These are phyloP conservation scores for Colletotrichum eremochloae DNA, from an alignment of 2,329 filamentous ascomycete genomes.

Conservation along the genomic window DNA sequence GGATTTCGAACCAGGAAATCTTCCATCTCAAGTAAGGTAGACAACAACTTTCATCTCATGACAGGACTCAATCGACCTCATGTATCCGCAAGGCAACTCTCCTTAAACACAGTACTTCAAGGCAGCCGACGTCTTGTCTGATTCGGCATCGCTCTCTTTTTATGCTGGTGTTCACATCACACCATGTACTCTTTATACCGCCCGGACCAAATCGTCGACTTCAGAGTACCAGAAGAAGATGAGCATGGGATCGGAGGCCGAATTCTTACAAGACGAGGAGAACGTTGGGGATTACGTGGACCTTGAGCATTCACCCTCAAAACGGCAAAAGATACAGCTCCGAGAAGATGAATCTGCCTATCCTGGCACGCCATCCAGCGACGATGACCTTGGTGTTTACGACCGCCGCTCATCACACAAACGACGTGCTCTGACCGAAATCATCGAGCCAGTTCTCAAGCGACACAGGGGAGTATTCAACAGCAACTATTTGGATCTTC, in stretches of 20 bases:
- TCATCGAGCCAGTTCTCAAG: slow-evolving; percentile 56
- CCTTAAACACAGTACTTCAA: not conserved
- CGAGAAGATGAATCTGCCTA: not conserved
- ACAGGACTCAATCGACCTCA: slow-evolving; percentile 3
- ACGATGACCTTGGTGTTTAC: slow-evolving; percentile 8
- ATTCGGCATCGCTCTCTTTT: not conserved
- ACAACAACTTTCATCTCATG: slow-evolving; percentile 13
- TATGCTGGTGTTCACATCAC: slow-evolving; percentile 16
- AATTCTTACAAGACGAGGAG: slow-evolving; percentile 30
- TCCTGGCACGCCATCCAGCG: not conserved
- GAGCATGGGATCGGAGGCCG: slow-evolving; percentile 50
- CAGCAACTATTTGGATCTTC: slow-evolving; percentile 61
- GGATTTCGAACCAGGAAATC: slow-evolving; percentile 26
- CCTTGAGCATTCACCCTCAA: slow-evolving; percentile 1
- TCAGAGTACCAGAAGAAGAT: slow-evolving; percentile 25
- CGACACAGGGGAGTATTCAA: slow-evolving; percentile 60
- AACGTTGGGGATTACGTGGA: not conserved
- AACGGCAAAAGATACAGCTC: slow-evolving; percentile 1
- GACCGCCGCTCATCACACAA: slow-evolving; percentile 47
- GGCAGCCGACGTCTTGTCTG: not conserved
- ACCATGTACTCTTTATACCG: slow-evolving; percentile 33
- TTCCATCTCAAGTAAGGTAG: slow-evolving; percentile 10
- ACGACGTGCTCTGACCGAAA: slow-evolving; percentile 46
- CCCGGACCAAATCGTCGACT: slow-evolving; percentile 28
- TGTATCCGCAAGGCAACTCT: slow-evolving; percentile 23